Base-by-base conservation (phyloP, 108 stramenopile genomes). In the Cylindrotheca closterium region DNA sequence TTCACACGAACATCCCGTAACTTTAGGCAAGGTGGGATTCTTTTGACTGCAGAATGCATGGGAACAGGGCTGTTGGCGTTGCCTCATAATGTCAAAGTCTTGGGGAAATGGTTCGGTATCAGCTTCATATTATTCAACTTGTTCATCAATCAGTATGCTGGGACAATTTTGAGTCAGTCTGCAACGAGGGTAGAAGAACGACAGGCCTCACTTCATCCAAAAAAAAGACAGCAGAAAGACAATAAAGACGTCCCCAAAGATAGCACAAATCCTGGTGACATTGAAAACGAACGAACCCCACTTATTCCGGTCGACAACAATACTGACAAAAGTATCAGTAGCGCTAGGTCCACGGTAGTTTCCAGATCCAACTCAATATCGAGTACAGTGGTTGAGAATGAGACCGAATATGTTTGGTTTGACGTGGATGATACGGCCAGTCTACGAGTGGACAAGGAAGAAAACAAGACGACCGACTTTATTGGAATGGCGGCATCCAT, bases 51-150 rank as follows among this genome's bases (percentile, higher is more conserved):
- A 26, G 88, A 89, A 42, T 89, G 88, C 55, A 59, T 89, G 73
- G 88, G 88, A 24, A 89, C 88, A n/a, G 88, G 88, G 0, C 58
- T 89, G 22, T 47, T 89, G 42, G 85, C 88, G 8, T 59, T 89
- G 28, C 88, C 88, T 3, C 57, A 60, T 18, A 69, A 78, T 50
- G 55, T 89, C 0, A 46, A 62, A 31, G 72, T 73, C 1, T 70
- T 89, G 55, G 81, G 83, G 4, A 29, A 42, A 22, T 24, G 2
- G 0, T 62, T 77, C 23, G 88, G 88, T 4, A 51, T 86, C 32
- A 58, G 30, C 10, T 89, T 89, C 58, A 62, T 89, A 18, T 37
- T 89, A 24, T 37, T 84, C 5, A 73, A 82, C 53, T 30, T 84
- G 18, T 82, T 82, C 1, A 81, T 89, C 30, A 85, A 85, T 67